Percentiles rank a stretch among this genome's conserved stretches.
Evolutionary conservation across 768 basidiomycete genomes (phyloP).

Genomic region (Phaeolepiota aurea): DNA sequence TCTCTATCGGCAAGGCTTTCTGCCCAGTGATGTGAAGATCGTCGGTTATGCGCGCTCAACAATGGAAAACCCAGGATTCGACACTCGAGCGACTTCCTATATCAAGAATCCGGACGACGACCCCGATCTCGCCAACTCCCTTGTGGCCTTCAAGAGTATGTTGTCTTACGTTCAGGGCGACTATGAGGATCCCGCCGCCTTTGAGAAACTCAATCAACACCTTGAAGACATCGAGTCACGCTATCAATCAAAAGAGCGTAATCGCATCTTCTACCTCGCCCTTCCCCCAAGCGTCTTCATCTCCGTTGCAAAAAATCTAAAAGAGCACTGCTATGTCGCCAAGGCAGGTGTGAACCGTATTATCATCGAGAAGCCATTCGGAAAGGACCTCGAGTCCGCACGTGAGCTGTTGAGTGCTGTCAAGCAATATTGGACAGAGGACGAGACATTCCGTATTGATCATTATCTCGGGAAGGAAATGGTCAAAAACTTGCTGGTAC

Average conservation of each 20-base stretch:
- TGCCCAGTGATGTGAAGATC: constrained; percentile 81
- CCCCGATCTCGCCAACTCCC: constrained; percentile 43
- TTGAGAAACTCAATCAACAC: constrained; percentile 67
- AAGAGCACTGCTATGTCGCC: constrained; percentile 67
- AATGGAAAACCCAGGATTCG: constrained; percentile 81
- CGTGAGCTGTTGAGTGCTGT: constrained; percentile 69
- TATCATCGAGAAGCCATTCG: constrained; percentile 98
- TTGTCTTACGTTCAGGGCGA: constrained; percentile 79
- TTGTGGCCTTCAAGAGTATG: constrained; percentile 79
- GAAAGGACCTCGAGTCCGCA: constrained; percentile 85
- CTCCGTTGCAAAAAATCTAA: constrained; percentile 77
- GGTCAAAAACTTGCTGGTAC: constrained; percentile 96
- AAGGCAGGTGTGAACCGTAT: constrained; percentile 76
- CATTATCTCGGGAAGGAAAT: constrained; percentile 99
- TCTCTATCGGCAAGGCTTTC: constrained; percentile 70
- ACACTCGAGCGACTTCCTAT: constrained; percentile 76
- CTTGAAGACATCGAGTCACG: constrained; percentile 70
- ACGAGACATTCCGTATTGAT: constrained; percentile 98
- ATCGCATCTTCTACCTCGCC: constrained; percentile 95
- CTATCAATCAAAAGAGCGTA: constrained; percentile 53
- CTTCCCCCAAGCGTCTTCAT: constrained; percentile 97
- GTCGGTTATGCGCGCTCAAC: constrained; percentile 96
- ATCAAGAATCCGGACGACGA: constrained; percentile 74
- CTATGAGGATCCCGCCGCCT: constrained; percentile 81
- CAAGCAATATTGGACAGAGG: constrained; percentile 87